These are phyloP conservation scores for Paragyromitra xinjiangensis DNA, from an alignment of 495 filamentous ascomycete species.

Conservation along the genomic window DNA sequence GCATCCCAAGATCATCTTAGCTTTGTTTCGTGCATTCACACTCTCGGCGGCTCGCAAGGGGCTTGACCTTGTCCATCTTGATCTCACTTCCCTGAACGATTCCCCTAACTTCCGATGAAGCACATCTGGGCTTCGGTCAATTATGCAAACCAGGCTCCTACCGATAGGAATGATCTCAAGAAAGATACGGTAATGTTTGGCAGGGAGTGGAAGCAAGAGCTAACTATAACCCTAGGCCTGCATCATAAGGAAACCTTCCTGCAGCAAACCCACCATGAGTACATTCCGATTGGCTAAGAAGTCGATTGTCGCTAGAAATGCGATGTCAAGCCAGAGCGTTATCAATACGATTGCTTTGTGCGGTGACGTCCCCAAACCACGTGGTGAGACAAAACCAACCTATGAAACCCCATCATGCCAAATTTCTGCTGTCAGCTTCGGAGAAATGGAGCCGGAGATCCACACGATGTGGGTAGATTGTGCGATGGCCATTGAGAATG, in stretches of 20 bases:
- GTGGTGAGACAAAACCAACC: constrained; percentile 13
- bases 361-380: constrained; percentile 18
- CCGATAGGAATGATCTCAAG: background rate
- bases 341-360: constrained; percentile 6
- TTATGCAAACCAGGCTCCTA: background rate
- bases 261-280: background rate
- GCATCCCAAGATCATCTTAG: background rate
- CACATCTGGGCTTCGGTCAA: background rate
- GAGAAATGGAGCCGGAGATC: background rate
- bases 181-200: background rate
- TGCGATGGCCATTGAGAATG: constrained; percentile 33
- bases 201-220: background rate
- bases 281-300: constrained; percentile 15
- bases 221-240: constrained; percentile 8
- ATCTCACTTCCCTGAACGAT: constrained; percentile 1
- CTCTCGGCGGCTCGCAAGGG: background rate
- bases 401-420: background rate
- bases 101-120: constrained; percentile 1
- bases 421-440: background rate
- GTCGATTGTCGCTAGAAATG: constrained; percentile 24
- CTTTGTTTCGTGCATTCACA: background rate
- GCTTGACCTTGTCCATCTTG: constrained; percentile 4
- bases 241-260: constrained; percentile 17
- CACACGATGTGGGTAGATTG: constrained; percentile 15
- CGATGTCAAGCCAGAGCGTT: constrained; percentile 29